Base-by-base conservation (phyloP, 371 early-diverging fungal genomes). In the Mucor mucedo region DNA sequence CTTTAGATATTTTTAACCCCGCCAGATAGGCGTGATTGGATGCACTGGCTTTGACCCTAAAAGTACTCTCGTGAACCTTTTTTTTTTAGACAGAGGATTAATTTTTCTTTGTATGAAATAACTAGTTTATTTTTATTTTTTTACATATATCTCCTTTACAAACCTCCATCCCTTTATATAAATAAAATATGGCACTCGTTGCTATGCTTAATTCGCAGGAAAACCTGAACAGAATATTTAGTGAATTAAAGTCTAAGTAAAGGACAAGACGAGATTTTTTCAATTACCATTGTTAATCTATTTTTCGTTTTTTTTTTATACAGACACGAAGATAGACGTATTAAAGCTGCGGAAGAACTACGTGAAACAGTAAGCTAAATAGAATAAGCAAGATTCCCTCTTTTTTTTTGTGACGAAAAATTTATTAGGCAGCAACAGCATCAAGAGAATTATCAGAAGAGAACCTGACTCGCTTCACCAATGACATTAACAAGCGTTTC, bases 401-500 rank as follows among this genome's bases (percentile, higher is more conserved):
- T 21, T 21, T 21, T 21, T 21, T 21, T 21, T 21, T 21, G 21
- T 21, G 21, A 21, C 21, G 2, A 30, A 56, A 29, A 32, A 9
- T 35, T 39, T 42, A 41, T 29, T 69, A 91, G 89, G 89, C 87
- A 29, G 76, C 81, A 14, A 67, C 84, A 5, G 84, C 82, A 40
- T 79, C 88, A 39, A 77, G 90, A 41, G 92, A 92, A 71, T 61
- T 89, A 39, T 84, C 90, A 28, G 88, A 85, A 48, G 91, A 93
- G 32, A 73, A 72, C 16, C 83, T 89, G 44, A 76, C 83, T 28
- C 87, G 87, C 59, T 90, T 91, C 60, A 85, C 85, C 48, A 88
- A 86, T 64, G 91, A 93, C 45, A 80, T 93, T 58, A 90, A 91
- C 77, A 79, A 84, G 66, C 82, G 88, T 2, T 90, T 91, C 47